Percentiles rank a stretch among this genome's conserved stretches.
phyloP scores from a whole-genome alignment of 257 asterid species.

The Solanum clarkiae region DNA sequence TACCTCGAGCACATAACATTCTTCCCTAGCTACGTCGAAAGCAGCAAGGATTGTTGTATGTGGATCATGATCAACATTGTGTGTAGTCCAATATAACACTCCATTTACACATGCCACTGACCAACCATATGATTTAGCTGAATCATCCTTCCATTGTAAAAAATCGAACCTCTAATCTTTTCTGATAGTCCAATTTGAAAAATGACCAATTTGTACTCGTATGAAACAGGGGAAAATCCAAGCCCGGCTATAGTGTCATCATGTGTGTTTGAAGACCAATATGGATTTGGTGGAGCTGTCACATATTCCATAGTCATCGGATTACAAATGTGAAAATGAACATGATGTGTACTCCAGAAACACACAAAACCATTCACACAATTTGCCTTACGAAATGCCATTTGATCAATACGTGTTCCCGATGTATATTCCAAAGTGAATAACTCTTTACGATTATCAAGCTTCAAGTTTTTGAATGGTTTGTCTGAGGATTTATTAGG shows the following conservation, averaged over 20 bases:
- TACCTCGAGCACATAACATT: background rate
- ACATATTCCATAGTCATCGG: too few species aligned
- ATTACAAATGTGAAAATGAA: too few species aligned
- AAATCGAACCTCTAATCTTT: background rate
- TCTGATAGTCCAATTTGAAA: background rate
- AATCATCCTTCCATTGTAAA: background rate
- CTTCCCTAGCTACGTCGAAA: background rate
- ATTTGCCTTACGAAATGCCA: background rate
- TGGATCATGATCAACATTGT: background rate
- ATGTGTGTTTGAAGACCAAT: too few species aligned
- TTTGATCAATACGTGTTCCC: background rate
- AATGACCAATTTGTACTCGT: too few species aligned
- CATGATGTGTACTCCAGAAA: too few species aligned
- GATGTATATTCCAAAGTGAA: background rate
- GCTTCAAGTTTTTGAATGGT: background rate
- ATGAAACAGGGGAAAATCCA: too few species aligned
- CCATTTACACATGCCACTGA: background rate
- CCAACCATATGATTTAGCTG: background rate
- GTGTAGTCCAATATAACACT: background rate
- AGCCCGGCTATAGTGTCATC: too few species aligned
- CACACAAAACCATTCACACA: too few species aligned
- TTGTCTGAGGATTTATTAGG: background rate
- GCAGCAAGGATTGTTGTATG: background rate
- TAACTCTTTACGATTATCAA: background rate
- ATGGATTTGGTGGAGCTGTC: too few species aligned